A percentile compares a stretch with the other conserved stretches of the same genome.
phyloP scores from a whole-genome alignment of 1,284 basidiomycete genomes.

The Malassezia arunalokei region DNA sequence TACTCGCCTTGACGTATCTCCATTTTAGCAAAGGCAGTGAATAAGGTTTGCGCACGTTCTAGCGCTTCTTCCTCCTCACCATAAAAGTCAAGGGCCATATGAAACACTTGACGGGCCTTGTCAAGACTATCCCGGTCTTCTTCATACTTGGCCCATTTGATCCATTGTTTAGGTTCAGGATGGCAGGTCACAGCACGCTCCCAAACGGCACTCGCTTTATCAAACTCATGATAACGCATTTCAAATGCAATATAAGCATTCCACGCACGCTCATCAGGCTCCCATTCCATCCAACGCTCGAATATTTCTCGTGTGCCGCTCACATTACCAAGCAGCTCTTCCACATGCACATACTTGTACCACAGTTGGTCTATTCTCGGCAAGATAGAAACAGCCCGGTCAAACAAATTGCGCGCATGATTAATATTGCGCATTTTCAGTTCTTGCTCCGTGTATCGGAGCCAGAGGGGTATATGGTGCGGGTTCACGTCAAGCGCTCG shows the following conservation, averaged over 20 bases:
- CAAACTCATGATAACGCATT: slow-evolving; percentile 77
- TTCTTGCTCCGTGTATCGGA: slow-evolving; percentile 95
- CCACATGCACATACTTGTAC: slow-evolving; percentile 98
- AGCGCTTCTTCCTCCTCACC: slow-evolving; percentile 94
- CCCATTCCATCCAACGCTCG: slow-evolving; percentile 99
- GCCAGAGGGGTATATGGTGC: slow-evolving; percentile 76
- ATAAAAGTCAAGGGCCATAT: slow-evolving; percentile 89
- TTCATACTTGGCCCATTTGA: slow-evolving; percentile 91
- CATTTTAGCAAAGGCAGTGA: slow-evolving; percentile 94
- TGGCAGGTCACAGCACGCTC: slow-evolving; percentile 86
- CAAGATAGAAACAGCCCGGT: slow-evolving; percentile 86
- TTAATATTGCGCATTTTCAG: slow-evolving; percentile 92
- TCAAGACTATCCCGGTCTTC: slow-evolving; percentile 69
- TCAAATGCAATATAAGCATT: slow-evolving; percentile 95
- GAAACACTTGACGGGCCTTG: slow-evolving; percentile 88
- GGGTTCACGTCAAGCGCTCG: slow-evolving; percentile 91
- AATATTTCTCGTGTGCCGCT: slow-evolving; percentile 91
- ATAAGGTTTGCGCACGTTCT: slow-evolving; percentile 91
- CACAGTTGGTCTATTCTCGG: slow-evolving; percentile 75
- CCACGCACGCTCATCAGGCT: slow-evolving; percentile 99
- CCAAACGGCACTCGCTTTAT: slow-evolving; percentile 81
- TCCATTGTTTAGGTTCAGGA: slow-evolving; percentile 89
- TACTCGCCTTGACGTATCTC: slow-evolving; percentile 89
- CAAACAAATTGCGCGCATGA: slow-evolving; percentile 89
- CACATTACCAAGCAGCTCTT: slow-evolving; percentile 90